Evolutionary conservation across 345 rosid genomes (phyloP).

Genomic region (Citrus glauca): DNA sequence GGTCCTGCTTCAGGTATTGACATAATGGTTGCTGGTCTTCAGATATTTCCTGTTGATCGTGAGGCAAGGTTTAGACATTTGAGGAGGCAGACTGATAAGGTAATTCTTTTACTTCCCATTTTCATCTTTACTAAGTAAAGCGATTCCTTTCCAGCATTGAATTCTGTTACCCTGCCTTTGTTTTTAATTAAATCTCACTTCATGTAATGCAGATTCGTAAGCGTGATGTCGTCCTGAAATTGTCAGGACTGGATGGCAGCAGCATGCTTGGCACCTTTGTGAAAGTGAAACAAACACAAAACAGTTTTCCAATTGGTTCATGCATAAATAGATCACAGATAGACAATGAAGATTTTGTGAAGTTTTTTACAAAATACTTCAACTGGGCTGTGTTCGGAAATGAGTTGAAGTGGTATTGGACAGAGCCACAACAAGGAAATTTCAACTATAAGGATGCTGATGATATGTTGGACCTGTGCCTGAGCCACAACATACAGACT

Average conservation of each 20-base stretch:
- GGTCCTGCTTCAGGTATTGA: slow-evolving; percentile 82
- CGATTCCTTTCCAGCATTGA: not conserved
- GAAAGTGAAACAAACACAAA: slow-evolving; percentile 59
- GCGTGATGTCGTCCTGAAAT: slow-evolving; percentile 64
- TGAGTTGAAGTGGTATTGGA: slow-evolving; percentile 98
- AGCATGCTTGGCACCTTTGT: slow-evolving; percentile 46
- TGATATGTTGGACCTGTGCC: slow-evolving; percentile 75
- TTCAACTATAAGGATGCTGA: slow-evolving; percentile 83
- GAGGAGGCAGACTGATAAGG: slow-evolving; percentile 67
- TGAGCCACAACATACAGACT: slow-evolving; percentile 46
- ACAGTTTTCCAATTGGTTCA: slow-evolving; percentile 80
- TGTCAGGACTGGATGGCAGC: slow-evolving; percentile 44
- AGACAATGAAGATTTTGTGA: slow-evolving; percentile 88
- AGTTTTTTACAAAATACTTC: slow-evolving; percentile 69
- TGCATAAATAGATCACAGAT: slow-evolving; percentile 78
- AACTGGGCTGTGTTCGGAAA: slow-evolving; percentile 95
- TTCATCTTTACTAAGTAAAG: not conserved
- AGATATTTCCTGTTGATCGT: slow-evolving; percentile 72
- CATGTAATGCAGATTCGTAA: slow-evolving; percentile 64
- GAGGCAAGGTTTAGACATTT: slow-evolving; percentile 56
- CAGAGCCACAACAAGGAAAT: slow-evolving; percentile 77
- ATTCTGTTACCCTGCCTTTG: not conserved
- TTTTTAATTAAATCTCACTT: slow-evolving; percentile 5
- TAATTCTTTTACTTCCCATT: slow-evolving; percentile 14
- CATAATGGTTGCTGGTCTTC: slow-evolving; percentile 80